Percentiles rank a stretch among this genome's conserved stretches.
These are phyloP conservation scores for Irineochytrium annulatum DNA, from an alignment of 192 early-diverging fungal species.

Conservation along the genomic window DNA sequence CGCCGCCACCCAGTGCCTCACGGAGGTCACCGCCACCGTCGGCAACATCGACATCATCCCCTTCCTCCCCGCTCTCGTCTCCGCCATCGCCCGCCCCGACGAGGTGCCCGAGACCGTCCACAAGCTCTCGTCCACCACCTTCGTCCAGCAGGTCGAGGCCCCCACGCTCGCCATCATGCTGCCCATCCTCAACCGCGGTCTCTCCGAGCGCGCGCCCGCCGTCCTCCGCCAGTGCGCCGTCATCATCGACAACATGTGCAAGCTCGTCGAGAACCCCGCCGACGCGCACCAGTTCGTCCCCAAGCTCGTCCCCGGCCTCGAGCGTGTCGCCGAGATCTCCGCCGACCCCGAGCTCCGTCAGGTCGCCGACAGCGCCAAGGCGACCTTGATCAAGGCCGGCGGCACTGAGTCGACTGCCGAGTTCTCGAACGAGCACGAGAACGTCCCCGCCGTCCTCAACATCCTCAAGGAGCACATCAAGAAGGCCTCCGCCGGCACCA, in stretches of 20 bases:
- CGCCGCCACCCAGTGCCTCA: conserved; percentile 65
- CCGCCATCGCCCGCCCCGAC: conserved; percentile 72
- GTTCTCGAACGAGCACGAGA: conserved; percentile 31
- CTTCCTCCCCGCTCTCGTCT: conserved; percentile 70
- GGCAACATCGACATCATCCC: conserved; percentile 77
- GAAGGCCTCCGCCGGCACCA: conserved; percentile 31
- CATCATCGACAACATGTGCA: conserved; percentile 90
- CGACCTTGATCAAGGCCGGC: conserved; percentile 65
- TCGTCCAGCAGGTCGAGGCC: conserved; percentile 67
- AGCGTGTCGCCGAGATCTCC: conserved; percentile 69
- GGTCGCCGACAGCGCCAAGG: conserved; percentile 64
- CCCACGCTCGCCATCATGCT: conserved; percentile 78
- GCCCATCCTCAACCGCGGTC: conserved; percentile 67
- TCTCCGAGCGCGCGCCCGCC: conserved; percentile 63
- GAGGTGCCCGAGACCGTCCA: conserved; percentile 74
- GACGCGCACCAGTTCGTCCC: conserved; percentile 78
- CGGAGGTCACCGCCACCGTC: conserved; percentile 62
- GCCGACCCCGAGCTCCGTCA: conserved; percentile 74
- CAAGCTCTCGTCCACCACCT: conserved; percentile 75
- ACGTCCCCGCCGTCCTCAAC: conserved; percentile 29
- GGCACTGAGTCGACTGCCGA: conserved; percentile 51
- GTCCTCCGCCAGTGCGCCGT: conserved; percentile 71
- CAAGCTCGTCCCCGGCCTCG: conserved; percentile 69
- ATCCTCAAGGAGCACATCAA: conserved; percentile 34
- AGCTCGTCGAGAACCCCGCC: conserved; percentile 77